Base-by-base conservation (phyloP, 2,329 filamentous ascomycete species). In the Raffaelea albimanens region DNA sequence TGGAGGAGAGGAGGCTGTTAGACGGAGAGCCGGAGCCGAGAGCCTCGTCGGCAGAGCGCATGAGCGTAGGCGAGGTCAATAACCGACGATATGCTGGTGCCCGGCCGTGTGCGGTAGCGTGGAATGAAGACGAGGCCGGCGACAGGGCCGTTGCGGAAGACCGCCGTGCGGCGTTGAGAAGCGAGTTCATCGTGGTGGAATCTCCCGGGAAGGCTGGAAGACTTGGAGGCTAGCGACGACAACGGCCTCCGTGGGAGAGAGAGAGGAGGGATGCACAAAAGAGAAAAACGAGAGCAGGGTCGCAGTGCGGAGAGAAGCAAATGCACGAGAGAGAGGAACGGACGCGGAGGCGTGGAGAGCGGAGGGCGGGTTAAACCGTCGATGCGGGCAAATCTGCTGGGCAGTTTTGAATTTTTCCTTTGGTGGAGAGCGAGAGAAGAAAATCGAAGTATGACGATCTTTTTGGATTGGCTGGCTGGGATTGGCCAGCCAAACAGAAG, bases 41-140 rank as follows among this genome's bases (percentile, higher is more conserved):
- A 13, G 25, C 40, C 25, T 34, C 44, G 40, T 53, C 49, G 45
- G 31, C 42, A 31, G 23, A 40, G 40, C 46, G 49, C 38, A 40
- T 14, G 14, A 52, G 48, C 11, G 48, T 31, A 19, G 45, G 44
- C 38, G 50, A 58, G 13, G 62, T 64, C 47, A 65, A 44, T 70
- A 76, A 67, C 63, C 72, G 67, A 58, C 67, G 63, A 54, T 70
- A 72, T 20, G 71, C 68, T 48, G 71, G 70, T 46, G 69, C 67
- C 64, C 67, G 70, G 60, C 67, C 63, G 53, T 52, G 39, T 40
- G 50, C 45, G 48, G 64, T 58, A 47, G 66, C 62, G 51, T 59
- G 55, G 43, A 61, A 58, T 51, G 67, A 63, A 49, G 65, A 59
- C 46, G 65, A 59, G 46, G 65, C 64, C 60, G 69, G 63, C 18